Percentiles rank a stretch among this genome's conserved stretches.
Conservation (phyloP, 768 basidiomycete species). For the Auriscalpium microsporum region DNA sequence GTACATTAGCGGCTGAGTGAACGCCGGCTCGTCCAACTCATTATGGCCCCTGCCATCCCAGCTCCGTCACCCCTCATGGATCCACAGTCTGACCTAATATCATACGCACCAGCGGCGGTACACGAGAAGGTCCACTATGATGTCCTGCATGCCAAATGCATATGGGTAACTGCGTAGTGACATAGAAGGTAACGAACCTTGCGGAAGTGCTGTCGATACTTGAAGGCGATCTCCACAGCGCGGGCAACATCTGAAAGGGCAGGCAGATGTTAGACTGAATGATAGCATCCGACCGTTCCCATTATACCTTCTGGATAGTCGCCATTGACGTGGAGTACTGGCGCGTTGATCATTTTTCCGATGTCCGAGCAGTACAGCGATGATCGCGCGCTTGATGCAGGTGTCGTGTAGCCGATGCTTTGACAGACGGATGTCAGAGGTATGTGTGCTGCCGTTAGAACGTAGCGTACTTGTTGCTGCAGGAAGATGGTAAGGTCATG, state of each 20-base stretch:
- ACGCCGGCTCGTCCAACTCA: conserved; percentile 78
- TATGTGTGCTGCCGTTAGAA: no score
- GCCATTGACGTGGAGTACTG: conserved; percentile 86
- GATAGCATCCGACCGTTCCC: not conserved
- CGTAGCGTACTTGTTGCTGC: conserved; percentile 23
- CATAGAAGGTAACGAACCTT: conserved; percentile 36
- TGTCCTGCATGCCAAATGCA: conserved; percentile 38
- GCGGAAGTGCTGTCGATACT: conserved; percentile 78
- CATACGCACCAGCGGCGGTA: conserved; percentile 67
- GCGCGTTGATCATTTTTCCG: conserved; percentile 86
- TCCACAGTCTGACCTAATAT: not conserved
- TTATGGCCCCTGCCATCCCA: conserved; percentile 61
- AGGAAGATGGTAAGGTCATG: conserved; percentile 1
- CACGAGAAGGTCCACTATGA: conserved; percentile 82
- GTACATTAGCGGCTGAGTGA: conserved; percentile 90
- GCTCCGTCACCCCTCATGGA: no score
- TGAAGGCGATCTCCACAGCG: conserved; percentile 83
- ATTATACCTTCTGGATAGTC: conserved; percentile 72
- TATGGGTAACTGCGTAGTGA: not conserved
- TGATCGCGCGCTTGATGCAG: conserved; percentile 74
- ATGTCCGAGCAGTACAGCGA: conserved; percentile 83
- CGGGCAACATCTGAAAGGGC: conserved; percentile 59
- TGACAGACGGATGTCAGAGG: not conserved
- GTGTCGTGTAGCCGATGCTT: conserved; percentile 90
- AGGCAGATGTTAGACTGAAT: not conserved